Evolutionary conservation across 768 basidiomycete genomes (phyloP).

Genomic region (Trametes cingulata): DNA sequence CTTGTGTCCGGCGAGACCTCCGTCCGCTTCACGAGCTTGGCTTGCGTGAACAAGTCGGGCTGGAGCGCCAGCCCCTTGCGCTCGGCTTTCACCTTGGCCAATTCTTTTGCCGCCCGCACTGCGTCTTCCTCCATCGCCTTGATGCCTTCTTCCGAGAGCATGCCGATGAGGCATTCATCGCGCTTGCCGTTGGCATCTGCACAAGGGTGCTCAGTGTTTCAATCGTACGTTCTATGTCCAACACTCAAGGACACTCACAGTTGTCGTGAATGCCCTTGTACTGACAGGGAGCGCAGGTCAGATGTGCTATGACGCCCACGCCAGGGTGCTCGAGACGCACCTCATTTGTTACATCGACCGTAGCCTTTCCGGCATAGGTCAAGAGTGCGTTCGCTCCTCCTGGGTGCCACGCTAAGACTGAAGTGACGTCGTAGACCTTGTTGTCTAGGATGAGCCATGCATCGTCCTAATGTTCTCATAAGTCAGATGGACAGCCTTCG

Average conservation of each 20-base stretch:
- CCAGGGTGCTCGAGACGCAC: conserved; percentile 1
- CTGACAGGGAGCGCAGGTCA: background rate
- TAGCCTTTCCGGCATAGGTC: conserved; percentile 26
- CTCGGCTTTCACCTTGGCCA: conserved; percentile 22
- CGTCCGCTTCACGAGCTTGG: conserved; percentile 17
- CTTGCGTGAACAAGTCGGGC: conserved; percentile 25
- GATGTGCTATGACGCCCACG: background rate
- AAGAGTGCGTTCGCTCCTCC: conserved; percentile 27
- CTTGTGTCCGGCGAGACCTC: conserved; percentile 22
- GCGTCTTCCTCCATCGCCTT: conserved; percentile 26
- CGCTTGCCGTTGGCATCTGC: conserved; percentile 24
- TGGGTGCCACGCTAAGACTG: conserved; percentile 27
- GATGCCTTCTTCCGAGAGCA: conserved; percentile 18
- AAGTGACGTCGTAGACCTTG: conserved; percentile 36
- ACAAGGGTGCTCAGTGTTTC: background rate
- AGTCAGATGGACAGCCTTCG: background rate
- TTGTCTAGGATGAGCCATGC: conserved; percentile 50
- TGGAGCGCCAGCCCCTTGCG: conserved; percentile 23
- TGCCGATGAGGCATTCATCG: conserved; percentile 26
- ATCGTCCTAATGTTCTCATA: conserved; percentile 35
- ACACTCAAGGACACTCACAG: conserved; percentile 10
- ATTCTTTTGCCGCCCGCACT: conserved; percentile 17
- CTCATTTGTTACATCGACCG: conserved; percentile 24
- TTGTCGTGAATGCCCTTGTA: conserved; percentile 27
- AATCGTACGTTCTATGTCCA: no score